These are phyloP conservation scores for Paracoccidioides brasiliensis DNA, from an alignment of 2,329 filamentous ascomycete species.

Conservation along the genomic window DNA sequence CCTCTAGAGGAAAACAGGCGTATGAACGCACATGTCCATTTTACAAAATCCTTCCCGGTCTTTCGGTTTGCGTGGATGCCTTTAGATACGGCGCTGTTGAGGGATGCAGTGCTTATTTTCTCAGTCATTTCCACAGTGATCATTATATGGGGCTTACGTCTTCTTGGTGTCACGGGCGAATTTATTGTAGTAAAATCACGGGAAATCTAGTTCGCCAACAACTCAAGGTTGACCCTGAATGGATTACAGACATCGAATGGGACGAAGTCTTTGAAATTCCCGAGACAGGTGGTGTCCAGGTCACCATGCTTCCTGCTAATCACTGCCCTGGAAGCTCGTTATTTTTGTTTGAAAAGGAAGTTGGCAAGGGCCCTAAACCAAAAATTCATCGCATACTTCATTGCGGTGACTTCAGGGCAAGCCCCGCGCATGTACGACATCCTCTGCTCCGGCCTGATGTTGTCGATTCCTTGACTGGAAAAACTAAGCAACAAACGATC, in stretches of 20 bases:
- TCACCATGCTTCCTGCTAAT: constrained; percentile 93
- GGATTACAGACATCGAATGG: constrained; percentile 74
- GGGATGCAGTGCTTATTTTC: constrained; percentile 85
- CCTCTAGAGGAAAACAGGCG: constrained; percentile 69
- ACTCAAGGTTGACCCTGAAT: constrained; percentile 72
- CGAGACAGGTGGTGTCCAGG: constrained; percentile 64
- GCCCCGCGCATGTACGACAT: constrained; percentile 69
- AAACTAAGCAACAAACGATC: constrained; percentile 67
- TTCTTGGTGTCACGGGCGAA: constrained; percentile 83
- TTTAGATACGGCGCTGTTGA: constrained; percentile 90
- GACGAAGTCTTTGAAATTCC: constrained; percentile 68
- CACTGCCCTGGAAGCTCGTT: constrained; percentile 92
- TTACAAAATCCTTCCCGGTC: constrained; percentile 93
- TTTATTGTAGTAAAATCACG: constrained; percentile 90
- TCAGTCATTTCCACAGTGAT: constrained; percentile 96
- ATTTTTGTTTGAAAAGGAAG: constrained; percentile 75
- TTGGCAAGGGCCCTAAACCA: constrained; percentile 46
- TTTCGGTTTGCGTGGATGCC: constrained; percentile 87
- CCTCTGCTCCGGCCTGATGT: constrained; percentile 66
- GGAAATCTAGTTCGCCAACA: constrained; percentile 80
- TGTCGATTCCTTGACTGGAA: constrained; percentile 56
- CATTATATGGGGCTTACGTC: constrained; percentile 87
- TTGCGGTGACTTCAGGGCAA: constrained; percentile 91
- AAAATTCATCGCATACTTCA: constrained; percentile 72
- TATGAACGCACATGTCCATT: constrained; percentile 90